Conservation (phyloP, 1,139 yeast genomes). For the Magnusiomyces magnusii region DNA sequence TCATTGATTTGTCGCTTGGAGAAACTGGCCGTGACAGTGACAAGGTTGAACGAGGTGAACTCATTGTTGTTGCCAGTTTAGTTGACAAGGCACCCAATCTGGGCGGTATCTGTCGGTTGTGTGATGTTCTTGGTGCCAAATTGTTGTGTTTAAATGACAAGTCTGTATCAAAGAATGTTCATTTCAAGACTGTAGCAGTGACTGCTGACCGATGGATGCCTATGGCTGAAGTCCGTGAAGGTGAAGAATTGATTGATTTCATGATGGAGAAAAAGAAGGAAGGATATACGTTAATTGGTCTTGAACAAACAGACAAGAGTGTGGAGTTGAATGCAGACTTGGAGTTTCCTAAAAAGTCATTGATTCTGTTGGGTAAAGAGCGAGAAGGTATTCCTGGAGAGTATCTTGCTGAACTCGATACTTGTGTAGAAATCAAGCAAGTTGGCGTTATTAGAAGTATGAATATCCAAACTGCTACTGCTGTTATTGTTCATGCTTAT, state of each 20-base stretch:
- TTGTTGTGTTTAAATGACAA: constrained; percentile 68
- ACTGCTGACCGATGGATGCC: constrained; percentile 98
- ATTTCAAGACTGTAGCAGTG: constrained; percentile 81
- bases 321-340: constrained; percentile 56
- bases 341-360: constrained; percentile 68
- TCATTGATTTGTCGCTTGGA: constrained; percentile 39
- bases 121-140: constrained; percentile 90
- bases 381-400: constrained; percentile 91
- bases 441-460: constrained; percentile 87
- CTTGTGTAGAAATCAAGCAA: constrained; percentile 87
- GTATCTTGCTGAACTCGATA: constrained; percentile 69
- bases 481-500: constrained; percentile 87
- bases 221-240: constrained; percentile 60
- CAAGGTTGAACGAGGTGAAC: constrained; percentile 55
- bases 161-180: constrained; percentile 52
- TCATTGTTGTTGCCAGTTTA: constrained; percentile 78
- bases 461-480: constrained; percentile 97
- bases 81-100: constrained; percentile 90
- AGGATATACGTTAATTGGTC: constrained; percentile 81
- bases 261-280: constrained; percentile 58
- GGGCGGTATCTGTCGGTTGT: constrained; percentile 88
- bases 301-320: constrained; percentile 89
- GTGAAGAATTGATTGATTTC: constrained; percentile 46
- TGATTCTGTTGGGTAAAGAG: constrained; percentile 76
- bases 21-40: constrained; percentile 39